Base-by-base conservation (phyloP, 106 monocot species). In the Agapanthus africanus region DNA sequence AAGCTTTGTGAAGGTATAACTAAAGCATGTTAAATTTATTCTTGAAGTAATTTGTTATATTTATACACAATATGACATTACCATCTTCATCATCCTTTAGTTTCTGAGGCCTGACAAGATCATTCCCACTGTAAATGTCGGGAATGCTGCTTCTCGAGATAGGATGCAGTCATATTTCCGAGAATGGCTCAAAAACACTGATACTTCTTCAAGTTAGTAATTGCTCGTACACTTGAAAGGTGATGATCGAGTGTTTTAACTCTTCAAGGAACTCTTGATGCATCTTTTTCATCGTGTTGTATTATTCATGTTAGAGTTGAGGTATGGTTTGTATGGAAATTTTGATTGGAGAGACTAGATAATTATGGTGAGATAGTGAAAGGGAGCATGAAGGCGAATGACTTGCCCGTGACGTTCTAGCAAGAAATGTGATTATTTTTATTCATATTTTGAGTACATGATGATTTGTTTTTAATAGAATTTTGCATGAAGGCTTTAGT, bases 101-200 rank as follows among this genome's bases (percentile, higher is more conserved):
- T 88, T 88, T 28, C 68, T 88, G 54, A 88, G 59, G 66, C 88
- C 88, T 59, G 79, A 79, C 7, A 84, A 79, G 71, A 82, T 88
- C 42, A 85, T 88, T 32, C 88, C 88, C 28, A 88, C 88, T 4
- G 88, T 88, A n/a, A 88, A 82, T 74, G 70, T 72, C 22, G 78
- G 77, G 54, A 88, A 75, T 73, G 66, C 71, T 33, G 74, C 78
- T 67, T 70, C 13, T 31, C 88, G 88, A 63, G 81, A 84, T 32
- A 79, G 71, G 79, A 88, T 88, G 88, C 84, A 84, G 26, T 71
- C 84, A 25, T 73, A 74, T 66, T 84, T 88, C 59, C 75, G 40
- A 1, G 77, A 85, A 68, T 88, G 84, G 84, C 66, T 85, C 63
- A 79, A 79, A 57, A 13, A 35, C 13, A 35, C 7, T 77, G 54